A percentile compares a stretch with the other conserved stretches of the same genome.
These are phyloP conservation scores for Hortiboletus campestris DNA, from an alignment of 768 basidiomycete genomes.

Conservation along the genomic window DNA sequence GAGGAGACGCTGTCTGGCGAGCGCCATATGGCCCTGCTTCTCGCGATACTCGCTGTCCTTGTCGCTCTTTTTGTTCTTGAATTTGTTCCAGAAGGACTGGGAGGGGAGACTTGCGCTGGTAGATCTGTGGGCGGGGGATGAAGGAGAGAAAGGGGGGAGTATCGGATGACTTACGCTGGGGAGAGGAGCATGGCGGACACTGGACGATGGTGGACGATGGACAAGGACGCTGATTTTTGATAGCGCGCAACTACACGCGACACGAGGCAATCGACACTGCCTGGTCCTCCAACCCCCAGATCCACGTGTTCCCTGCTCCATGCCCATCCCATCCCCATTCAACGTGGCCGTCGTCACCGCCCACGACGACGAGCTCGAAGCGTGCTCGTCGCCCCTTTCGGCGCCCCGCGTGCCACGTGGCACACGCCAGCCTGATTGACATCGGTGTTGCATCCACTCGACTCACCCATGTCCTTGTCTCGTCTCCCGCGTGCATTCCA, in stretches of 20 bases:
- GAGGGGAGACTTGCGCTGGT: conserved; percentile 59
- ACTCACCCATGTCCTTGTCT: conserved; percentile 14
- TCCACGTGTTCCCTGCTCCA: not conserved
- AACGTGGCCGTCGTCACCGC: not conserved
- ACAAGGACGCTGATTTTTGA: conserved; percentile 24
- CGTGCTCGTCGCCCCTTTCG: not conserved
- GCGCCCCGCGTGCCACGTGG: conserved; percentile 1
- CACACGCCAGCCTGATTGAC: not conserved
- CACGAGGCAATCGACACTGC: conserved; percentile 50
- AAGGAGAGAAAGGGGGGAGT: conserved; percentile 25
- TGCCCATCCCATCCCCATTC: not conserved
- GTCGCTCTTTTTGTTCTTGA: conserved; percentile 59
- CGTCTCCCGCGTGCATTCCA: conserved; percentile 6
- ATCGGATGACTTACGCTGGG: conserved; percentile 59
- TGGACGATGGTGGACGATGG: conserved; percentile 24
- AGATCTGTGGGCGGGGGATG: conserved; percentile 47
- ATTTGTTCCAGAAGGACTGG: conserved; percentile 57
- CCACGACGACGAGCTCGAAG: conserved; percentile 3
- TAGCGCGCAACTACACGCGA: conserved; percentile 37
- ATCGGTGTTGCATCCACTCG: not conserved
- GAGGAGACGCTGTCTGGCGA: conserved; percentile 71
- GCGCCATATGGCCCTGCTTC: conserved; percentile 58
- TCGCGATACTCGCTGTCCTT: conserved; percentile 64
- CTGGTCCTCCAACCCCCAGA: conserved; percentile 8
- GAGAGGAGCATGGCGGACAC: conserved; percentile 66